Percentiles rank a stretch among this genome's conserved stretches.
These are phyloP conservation scores for Verticillium longisporum DNA, from an alignment of 2,329 filamentous ascomycete species.

Conservation along the genomic window DNA sequence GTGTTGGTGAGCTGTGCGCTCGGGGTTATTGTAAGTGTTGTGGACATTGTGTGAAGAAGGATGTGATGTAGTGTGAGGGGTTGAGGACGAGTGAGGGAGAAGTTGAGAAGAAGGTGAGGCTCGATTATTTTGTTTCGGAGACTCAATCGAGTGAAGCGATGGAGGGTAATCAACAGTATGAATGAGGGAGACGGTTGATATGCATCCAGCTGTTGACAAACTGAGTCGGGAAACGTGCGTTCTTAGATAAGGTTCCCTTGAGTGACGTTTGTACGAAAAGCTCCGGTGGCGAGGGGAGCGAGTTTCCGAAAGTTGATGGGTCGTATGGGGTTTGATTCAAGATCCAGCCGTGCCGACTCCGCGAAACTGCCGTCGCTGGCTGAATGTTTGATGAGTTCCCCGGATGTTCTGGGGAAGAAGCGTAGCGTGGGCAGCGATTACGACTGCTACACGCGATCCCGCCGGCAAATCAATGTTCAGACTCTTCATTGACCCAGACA, in stretches of 20 bases:
- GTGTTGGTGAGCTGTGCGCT: neutral
- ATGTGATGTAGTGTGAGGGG: neutral
- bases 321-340: neutral
- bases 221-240: neutral
- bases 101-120: neutral
- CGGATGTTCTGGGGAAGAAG: neutral
- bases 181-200: neutral
- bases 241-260: neutral
- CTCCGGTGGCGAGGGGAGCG: neutral
- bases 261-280: neutral
- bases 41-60: neutral
- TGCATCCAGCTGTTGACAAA: neutral
- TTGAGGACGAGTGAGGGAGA: neutral
- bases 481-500: neutral
- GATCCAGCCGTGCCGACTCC: neutral
- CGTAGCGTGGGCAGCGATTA: neutral
- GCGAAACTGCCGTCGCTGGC: neutral
- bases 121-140: neutral
- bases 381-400: neutral
- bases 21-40: neutral
- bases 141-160: neutral
- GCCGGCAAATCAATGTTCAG: constrained; percentile 1
- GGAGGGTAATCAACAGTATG: neutral
- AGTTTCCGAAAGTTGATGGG: neutral
- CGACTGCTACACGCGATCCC: neutral